A percentile compares a stretch with the other conserved stretches of the same genome.
phyloP scores from a whole-genome alignment of 129 eudicot genomes.

The Helianthus tuberosus region DNA sequence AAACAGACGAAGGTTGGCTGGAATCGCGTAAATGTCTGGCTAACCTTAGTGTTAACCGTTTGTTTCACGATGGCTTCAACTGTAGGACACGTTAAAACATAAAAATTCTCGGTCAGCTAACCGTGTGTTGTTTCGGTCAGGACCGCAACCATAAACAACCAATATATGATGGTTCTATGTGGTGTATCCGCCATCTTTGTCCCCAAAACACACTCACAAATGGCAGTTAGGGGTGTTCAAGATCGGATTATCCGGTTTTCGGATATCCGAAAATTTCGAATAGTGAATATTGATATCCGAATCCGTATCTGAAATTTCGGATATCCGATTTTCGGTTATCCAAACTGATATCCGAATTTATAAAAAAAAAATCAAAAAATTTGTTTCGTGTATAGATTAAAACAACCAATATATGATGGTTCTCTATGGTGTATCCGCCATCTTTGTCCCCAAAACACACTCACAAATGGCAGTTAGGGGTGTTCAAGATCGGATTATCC shows the following conservation, averaged over 20 bases:
- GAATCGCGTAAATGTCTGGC: slow-evolving; percentile 64
- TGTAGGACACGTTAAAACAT: slow-evolving; percentile 56
- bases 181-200: slow-evolving; percentile 18
- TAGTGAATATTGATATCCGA: too few species aligned
- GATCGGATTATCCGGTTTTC: too few species aligned
- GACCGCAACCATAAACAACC: slow-evolving; percentile 25
- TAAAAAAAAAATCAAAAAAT: too few species aligned
- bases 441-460: slow-evolving; percentile 1
- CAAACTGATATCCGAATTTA: too few species aligned
- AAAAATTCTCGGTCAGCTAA: slow-evolving; percentile 60
- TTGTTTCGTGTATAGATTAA: too few species aligned
- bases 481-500: too few species aligned
- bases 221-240: too few species aligned
- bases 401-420: slow-evolving; percentile 27
- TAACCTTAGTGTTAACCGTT: slow-evolving; percentile 49
- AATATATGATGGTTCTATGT: slow-evolving; percentile 33
- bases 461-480: slow-evolving; percentile 6
- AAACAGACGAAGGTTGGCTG: slow-evolving; percentile 82
- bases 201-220: slow-evolving; percentile 9
- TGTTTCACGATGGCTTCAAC: slow-evolving; percentile 60
- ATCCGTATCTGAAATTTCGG: too few species aligned
- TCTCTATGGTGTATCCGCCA: slow-evolving; percentile 34
- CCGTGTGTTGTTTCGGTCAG: slow-evolving; percentile 39
- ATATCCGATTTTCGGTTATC: too few species aligned
- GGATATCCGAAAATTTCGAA: too few species aligned